Percentiles rank a stretch among this genome's conserved stretches.
Evolutionary conservation across 2,329 filamentous ascomycete species (phyloP).

Genomic region (Calonectria honghensis): DNA sequence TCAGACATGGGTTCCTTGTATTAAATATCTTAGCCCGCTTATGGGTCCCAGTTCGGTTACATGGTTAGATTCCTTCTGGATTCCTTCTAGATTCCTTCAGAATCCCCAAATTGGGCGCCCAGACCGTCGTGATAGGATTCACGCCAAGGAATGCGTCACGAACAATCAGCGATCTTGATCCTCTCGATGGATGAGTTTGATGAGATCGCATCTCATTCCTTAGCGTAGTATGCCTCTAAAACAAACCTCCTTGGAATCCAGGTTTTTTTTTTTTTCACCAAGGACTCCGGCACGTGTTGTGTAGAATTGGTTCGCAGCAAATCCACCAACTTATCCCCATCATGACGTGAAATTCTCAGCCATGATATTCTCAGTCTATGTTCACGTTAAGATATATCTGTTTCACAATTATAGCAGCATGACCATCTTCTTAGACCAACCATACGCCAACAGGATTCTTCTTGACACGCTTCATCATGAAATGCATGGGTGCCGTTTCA

Average conservation of each 20-base stretch:
- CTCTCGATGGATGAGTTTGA: neutral
- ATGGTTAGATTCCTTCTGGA: conserved; percentile 6
- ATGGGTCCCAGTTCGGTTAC: neutral
- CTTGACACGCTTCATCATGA: neutral
- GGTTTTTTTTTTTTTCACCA: neutral
- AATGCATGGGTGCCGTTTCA: neutral
- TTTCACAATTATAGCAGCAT: neutral
- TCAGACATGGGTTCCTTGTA: neutral
- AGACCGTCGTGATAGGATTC: neutral
- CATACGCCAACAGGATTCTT: neutral
- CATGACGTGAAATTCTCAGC: neutral
- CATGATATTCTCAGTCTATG: neutral
- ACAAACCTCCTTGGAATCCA: neutral
- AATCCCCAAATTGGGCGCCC: neutral
- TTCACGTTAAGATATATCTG: neutral
- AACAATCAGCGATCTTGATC: neutral
- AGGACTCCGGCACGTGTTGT: neutral
- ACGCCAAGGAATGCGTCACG: neutral
- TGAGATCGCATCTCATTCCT: neutral
- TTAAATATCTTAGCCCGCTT: neutral
- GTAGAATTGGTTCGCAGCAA: neutral
- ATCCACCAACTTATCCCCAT: neutral
- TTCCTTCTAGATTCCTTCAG: conserved; percentile 1
- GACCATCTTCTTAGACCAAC: neutral
- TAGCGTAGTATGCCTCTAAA: neutral